Percentiles rank a stretch among this genome's conserved stretches.
phyloP scores from a whole-genome alignment of 345 rosid genomes.

The Citrus australasica region DNA sequence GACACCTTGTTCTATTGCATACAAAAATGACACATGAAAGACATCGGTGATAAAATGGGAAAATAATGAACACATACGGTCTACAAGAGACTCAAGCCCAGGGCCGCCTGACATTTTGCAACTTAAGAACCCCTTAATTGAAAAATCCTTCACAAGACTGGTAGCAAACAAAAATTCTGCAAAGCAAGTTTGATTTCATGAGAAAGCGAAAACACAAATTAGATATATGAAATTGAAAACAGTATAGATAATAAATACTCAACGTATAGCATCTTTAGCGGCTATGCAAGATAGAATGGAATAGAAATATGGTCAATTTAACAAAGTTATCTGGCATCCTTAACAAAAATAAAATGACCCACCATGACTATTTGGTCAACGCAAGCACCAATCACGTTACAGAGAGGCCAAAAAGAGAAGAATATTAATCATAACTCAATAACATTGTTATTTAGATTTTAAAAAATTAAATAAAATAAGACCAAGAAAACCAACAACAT shows the following conservation, averaged over 20 bases:
- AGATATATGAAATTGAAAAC: neutral
- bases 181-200: neutral
- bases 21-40: neutral
- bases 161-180: conserved; percentile 4
- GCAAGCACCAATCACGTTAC: neutral
- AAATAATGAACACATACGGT: conserved; percentile 43
- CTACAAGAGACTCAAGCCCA: conserved; percentile 82
- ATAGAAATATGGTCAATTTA: neutral
- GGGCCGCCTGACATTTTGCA: conserved; percentile 55
- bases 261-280: neutral
- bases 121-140: neutral
- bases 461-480: neutral
- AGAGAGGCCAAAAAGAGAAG: neutral
- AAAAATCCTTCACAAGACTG: neutral
- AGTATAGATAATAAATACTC: neutral
- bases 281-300: neutral
- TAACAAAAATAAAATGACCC: neutral
- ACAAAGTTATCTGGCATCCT: neutral
- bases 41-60: neutral
- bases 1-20: no score
- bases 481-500: neutral
- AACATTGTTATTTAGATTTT: neutral
- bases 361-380: neutral
- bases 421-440: neutral
- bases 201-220: neutral